Evolutionary conservation across 768 basidiomycete species (phyloP), one percentile per base, ranked within the genome.

Genomic region (Termitomyces sp.): DNA sequence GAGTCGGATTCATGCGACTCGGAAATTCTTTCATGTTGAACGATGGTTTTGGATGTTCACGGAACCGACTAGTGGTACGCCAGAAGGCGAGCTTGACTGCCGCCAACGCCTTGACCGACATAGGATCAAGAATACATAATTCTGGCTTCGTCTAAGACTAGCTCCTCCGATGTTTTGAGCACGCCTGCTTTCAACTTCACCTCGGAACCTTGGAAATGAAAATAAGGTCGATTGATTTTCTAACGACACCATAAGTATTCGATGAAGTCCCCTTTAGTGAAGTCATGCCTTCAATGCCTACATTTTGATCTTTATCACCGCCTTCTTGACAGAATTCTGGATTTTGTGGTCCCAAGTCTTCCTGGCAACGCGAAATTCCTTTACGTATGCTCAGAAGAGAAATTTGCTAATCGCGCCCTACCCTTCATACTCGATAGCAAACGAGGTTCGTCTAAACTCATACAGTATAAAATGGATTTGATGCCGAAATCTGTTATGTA

Each of bases 1-100:
- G 68, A 56, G 17, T 57, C 56, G 56, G 56, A 36, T 37, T 15
- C 48, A n/a, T 34, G 43, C 45, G 38, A 54, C 37, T 54, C 42
- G 46, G 46, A 45, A 17, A 14, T 47, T 38, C 46, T 57, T 48
- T 47, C 46, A 47, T 57, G 54, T n/a, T 43, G 4, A 32, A 31
- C 17, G 25, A 31, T 36, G 32, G 11, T 25, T 46, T 36, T 29
- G 31, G 34, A 12, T 42, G 29, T 43, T 20, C 20, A 17, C 25
- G 47, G 56, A 57, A 17, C 46, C 56, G 56, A 57, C 14, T 12
- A 57, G 45, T 54, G 9, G 15, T 38, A 14, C 20, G 37, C 36
- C 7, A 53, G 14, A 31, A 54, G 54, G 11, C 4, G n/a, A 52
- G 37, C 7, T 36, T 20, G 34, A 3, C 17, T 51, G 36, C 40